Percentiles rank a stretch among this genome's conserved stretches.
phyloP scores from a whole-genome alignment of 495 filamentous ascomycete species.

The Articulospora tetracladia region DNA sequence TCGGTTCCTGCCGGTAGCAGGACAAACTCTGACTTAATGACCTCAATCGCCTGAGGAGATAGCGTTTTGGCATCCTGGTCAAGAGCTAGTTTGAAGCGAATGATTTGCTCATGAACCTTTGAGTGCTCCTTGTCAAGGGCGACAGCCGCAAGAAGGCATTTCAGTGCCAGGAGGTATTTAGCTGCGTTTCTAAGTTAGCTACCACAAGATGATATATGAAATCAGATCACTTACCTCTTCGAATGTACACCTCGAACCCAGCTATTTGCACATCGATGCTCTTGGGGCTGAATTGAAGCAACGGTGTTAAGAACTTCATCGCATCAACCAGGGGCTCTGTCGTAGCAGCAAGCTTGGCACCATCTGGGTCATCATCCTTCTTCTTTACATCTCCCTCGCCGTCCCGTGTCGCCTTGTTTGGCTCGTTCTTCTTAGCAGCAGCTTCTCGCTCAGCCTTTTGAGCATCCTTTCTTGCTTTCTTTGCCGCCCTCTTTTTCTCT shows the following conservation, averaged over 20 bases:
- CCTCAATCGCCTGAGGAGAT: slow-evolving; percentile 55
- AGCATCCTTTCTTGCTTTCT: slow-evolving; percentile 92
- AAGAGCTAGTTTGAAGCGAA: slow-evolving; percentile 64
- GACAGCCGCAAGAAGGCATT: slow-evolving; percentile 72
- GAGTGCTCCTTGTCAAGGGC: slow-evolving; percentile 67
- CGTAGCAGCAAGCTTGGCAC: slow-evolving; percentile 71
- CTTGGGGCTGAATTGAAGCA: slow-evolving; percentile 79
- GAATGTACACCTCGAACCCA: slow-evolving; percentile 85
- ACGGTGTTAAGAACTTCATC: slow-evolving; percentile 76
- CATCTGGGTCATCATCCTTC: slow-evolving; percentile 85
- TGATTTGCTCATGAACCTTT: slow-evolving; percentile 70
- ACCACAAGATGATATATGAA: background rate
- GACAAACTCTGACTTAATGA: slow-evolving; percentile 64
- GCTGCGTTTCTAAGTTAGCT: slow-evolving; percentile 44
- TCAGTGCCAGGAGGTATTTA: slow-evolving; percentile 80
- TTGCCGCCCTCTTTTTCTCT: slow-evolving; percentile 87
- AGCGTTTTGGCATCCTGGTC: slow-evolving; percentile 48
- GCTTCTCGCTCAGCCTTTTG: slow-evolving; percentile 81
- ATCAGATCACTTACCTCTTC: slow-evolving; percentile 57
- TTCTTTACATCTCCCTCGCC: slow-evolving; percentile 58
- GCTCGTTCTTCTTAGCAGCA: slow-evolving; percentile 68
- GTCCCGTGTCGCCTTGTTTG: slow-evolving; percentile 51
- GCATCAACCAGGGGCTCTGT: slow-evolving; percentile 80
- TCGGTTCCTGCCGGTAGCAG: slow-evolving; percentile 52
- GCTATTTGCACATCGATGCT: slow-evolving; percentile 77